phyloP scores from a whole-genome alignment of 1,139 yeast species.

The Kodamaea anthophila region DNA sequence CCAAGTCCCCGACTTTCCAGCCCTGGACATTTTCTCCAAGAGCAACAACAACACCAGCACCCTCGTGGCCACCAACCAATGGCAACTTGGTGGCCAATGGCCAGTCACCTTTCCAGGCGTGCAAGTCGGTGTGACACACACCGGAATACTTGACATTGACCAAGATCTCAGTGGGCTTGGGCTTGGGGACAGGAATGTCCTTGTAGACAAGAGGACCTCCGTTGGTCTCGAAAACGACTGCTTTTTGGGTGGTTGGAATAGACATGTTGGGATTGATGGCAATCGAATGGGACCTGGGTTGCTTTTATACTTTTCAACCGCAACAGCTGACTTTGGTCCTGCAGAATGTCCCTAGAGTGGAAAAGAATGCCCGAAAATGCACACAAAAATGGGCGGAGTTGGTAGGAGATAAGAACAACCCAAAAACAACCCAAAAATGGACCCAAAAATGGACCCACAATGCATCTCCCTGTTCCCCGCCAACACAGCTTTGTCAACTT shows the following conservation, averaged over 20 bases:
- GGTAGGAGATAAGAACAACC: too few species aligned
- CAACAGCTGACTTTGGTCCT: slow-evolving; percentile 3
- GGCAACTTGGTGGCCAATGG: slow-evolving; percentile 61
- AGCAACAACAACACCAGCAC: slow-evolving; percentile 78
- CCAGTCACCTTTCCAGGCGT: slow-evolving; percentile 74
- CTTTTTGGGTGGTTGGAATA: slow-evolving; percentile 65
- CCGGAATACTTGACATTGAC: slow-evolving; percentile 62
- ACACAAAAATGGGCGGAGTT: too few species aligned
- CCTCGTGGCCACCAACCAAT: slow-evolving; percentile 80
- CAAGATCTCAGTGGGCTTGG: slow-evolving; percentile 53
- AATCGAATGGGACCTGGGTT: slow-evolving; percentile 1
- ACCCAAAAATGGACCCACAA: too few species aligned
- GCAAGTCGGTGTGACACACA: slow-evolving; percentile 65
- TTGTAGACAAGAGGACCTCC: slow-evolving; percentile 60
- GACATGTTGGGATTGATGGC: slow-evolving; percentile 6
- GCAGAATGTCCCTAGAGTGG: too few species aligned
- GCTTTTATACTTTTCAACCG: slow-evolving; percentile 2
- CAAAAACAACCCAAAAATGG: too few species aligned
- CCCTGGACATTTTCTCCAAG: slow-evolving; percentile 62
- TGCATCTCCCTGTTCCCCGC: too few species aligned
- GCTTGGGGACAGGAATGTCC: slow-evolving; percentile 60
- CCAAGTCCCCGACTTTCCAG: slow-evolving; percentile 69
- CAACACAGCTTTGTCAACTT: too few species aligned
- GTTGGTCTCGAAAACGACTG: slow-evolving; percentile 61
- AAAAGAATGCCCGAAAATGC: too few species aligned